A percentile compares a stretch with the other conserved stretches of the same genome.
These are phyloP conservation scores for Rhododendron molle DNA, from an alignment of 148 eudicot genomes.

Conservation along the genomic window DNA sequence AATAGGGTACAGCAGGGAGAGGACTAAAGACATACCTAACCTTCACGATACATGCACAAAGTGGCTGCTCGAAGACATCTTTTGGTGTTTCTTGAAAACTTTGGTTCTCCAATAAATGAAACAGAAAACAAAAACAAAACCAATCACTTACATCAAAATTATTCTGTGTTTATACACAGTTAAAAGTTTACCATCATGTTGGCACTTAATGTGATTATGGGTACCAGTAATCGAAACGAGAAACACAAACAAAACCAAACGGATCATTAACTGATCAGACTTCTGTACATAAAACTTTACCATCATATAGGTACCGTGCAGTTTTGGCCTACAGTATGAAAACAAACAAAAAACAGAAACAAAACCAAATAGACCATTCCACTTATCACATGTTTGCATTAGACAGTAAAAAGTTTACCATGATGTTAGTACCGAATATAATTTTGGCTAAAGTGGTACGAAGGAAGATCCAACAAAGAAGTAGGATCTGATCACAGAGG, in stretches of 20 bases:
- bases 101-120: not conserved
- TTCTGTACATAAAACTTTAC: not conserved
- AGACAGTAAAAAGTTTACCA: not conserved
- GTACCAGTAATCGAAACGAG: not conserved
- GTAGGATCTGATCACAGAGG: not conserved
- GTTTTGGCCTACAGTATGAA: not conserved
- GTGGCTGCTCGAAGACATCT: not conserved
- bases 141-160: not conserved
- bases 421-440: not conserved
- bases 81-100: not conserved
- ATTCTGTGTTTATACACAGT: not conserved
- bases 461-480: not conserved
- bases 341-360: not conserved
- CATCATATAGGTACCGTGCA: not conserved
- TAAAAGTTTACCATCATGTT: not conserved
- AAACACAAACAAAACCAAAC: not conserved
- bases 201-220: not conserved
- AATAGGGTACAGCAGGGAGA: not conserved
- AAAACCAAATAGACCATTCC: not conserved
- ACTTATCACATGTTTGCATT: not conserved
- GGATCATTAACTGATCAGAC: not conserved
- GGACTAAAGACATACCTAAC: not conserved
- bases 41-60: not conserved
- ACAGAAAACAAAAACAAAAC: not conserved
- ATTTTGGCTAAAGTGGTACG: not conserved